These are phyloP conservation scores for Litsea cubeba DNA, from an alignment of 164 flowering plant species.

Conservation along the genomic window DNA sequence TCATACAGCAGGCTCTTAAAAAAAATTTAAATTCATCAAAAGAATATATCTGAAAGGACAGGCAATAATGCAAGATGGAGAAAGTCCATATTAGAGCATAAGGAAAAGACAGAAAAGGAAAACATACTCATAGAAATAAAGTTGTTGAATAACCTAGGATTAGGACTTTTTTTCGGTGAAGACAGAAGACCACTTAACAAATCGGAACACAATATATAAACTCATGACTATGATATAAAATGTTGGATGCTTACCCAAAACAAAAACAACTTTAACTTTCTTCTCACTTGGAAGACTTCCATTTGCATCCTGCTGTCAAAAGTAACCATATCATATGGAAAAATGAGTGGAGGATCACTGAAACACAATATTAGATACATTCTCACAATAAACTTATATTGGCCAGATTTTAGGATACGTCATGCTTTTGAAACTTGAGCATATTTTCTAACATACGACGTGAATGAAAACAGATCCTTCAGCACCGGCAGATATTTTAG, in stretches of 20 bases:
- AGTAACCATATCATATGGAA: not conserved
- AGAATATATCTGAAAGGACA: not conserved
- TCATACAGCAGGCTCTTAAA: not conserved
- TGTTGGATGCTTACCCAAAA: conserved; percentile 46
- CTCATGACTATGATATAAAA: not conserved
- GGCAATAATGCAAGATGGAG: not conserved
- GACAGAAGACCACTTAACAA: not conserved
- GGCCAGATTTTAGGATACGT: too few species aligned
- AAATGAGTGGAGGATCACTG: not conserved
- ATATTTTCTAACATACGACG: too few species aligned
- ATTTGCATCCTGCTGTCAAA: conserved; percentile 35
- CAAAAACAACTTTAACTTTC: conserved; percentile 71
- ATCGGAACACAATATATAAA: not conserved
- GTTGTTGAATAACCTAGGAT: not conserved
- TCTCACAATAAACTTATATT: not conserved
- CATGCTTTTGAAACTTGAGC: too few species aligned
- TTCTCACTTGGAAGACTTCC: conserved; percentile 37
- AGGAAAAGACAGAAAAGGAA: not conserved
- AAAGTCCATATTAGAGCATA: not conserved
- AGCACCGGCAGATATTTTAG: too few species aligned
- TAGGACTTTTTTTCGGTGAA: not conserved
- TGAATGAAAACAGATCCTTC: too few species aligned
- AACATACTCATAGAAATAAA: not conserved
- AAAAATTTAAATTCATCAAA: not conserved
- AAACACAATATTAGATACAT: not conserved